These are phyloP conservation scores for Clohesyomyces aquaticus DNA, from an alignment of 495 filamentous ascomycete species.

Conservation along the genomic window DNA sequence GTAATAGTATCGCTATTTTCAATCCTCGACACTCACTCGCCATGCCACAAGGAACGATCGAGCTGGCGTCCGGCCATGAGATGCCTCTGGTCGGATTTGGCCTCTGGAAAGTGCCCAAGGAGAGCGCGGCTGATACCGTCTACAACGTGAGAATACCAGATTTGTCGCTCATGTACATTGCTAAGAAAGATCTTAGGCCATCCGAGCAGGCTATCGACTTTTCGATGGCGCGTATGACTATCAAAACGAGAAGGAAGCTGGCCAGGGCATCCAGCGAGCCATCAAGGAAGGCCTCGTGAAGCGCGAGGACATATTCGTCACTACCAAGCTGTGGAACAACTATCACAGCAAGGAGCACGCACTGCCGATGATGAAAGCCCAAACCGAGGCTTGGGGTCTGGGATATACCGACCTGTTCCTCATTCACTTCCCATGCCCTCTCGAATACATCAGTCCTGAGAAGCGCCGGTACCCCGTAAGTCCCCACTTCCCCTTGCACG, in stretches of 20 bases:
- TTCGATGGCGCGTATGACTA: constrained; percentile 62
- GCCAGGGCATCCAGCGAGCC: constrained; percentile 50
- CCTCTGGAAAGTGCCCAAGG: constrained; percentile 38
- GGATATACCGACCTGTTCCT: constrained; percentile 72
- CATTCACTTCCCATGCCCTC: constrained; percentile 61
- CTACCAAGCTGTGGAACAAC: constrained; percentile 70
- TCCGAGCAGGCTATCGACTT: constrained; percentile 62
- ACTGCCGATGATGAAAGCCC: constrained; percentile 58
- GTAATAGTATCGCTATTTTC: background rate
- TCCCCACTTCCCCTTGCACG: constrained; percentile 64
- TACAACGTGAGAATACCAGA: constrained; percentile 28
- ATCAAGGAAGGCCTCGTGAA: constrained; percentile 58
- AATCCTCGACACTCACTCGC: background rate
- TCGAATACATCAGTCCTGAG: constrained; percentile 47
- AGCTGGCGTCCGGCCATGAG: constrained; percentile 33
- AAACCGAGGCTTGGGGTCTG: constrained; percentile 60
- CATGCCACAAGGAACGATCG: constrained; percentile 20
- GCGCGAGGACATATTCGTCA: constrained; percentile 66
- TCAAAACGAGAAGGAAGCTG: constrained; percentile 56
- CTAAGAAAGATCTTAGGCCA: constrained; percentile 31
- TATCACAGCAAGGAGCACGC: constrained; percentile 66
- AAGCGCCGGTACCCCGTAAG: constrained; percentile 25
- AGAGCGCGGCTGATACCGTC: constrained; percentile 29
- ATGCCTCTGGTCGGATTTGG: constrained; percentile 43
- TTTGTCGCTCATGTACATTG: background rate